A percentile compares a stretch with the other conserved stretches of the same genome.
These are phyloP conservation scores for Salvia sclarea DNA, from an alignment of 305 asterid species.

Conservation along the genomic window DNA sequence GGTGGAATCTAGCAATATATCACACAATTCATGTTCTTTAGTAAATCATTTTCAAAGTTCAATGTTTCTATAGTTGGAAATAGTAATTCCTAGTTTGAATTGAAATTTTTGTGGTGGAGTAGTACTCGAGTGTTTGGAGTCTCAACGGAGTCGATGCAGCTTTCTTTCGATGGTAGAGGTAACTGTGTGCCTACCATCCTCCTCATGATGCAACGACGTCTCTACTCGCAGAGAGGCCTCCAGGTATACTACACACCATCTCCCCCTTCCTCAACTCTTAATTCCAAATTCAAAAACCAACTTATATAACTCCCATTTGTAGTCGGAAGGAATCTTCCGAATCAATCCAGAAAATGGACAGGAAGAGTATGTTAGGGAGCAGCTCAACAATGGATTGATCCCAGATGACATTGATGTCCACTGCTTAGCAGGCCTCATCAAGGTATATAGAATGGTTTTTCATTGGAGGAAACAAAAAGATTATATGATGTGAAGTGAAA, in stretches of 20 bases:
- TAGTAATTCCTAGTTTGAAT: too few species aligned
- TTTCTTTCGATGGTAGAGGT: slow-evolving; percentile 80
- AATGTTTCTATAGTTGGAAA: not conserved
- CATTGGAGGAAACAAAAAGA: too few species aligned
- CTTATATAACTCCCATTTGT: not conserved
- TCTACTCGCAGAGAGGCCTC: slow-evolving; percentile 72
- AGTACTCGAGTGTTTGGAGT: slow-evolving; percentile 94
- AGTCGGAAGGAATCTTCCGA: slow-evolving; percentile 94
- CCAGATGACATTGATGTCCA: slow-evolving; percentile 86
- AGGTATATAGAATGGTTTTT: slow-evolving; percentile 45
- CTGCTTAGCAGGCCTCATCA: slow-evolving; percentile 85
- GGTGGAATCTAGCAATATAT: not conserved
- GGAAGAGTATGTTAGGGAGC: slow-evolving; percentile 75
- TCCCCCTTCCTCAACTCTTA: not conserved
- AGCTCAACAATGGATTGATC: slow-evolving; percentile 68
- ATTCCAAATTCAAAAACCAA: not conserved
- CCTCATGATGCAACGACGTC: slow-evolving; percentile 83
- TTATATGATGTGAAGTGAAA: not conserved
- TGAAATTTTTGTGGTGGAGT: not conserved
- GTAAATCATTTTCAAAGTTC: not conserved
- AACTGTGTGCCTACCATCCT: slow-evolving; percentile 91
- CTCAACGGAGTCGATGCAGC: slow-evolving; percentile 94
- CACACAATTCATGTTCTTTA: not conserved
- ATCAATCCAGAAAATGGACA: slow-evolving; percentile 83
- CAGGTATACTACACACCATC: slow-evolving; percentile 42